phyloP scores from a whole-genome alignment of 306 rosid genomes.

The Vigna radiata region DNA sequence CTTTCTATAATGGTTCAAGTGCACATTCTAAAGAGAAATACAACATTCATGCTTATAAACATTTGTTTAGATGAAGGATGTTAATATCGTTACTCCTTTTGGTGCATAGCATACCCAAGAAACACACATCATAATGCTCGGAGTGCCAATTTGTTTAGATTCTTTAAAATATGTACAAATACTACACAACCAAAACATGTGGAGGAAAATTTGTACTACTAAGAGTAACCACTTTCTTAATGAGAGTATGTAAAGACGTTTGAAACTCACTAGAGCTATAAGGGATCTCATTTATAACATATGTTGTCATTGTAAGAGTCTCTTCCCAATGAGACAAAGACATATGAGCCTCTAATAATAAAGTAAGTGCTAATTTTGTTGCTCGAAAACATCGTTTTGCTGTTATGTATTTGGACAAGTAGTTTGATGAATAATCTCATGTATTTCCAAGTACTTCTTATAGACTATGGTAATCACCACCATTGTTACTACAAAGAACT shows the following conservation, averaged over 20 bases:
- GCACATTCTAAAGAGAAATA: no score
- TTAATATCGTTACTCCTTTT: background rate
- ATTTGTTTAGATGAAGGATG: background rate
- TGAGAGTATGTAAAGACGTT: no score
- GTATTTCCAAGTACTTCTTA: background rate
- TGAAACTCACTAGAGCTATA: background rate
- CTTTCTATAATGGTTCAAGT: constrained; percentile 4
- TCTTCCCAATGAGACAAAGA: background rate
- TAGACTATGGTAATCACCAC: background rate
- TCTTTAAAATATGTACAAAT: no score
- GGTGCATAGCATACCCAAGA: background rate
- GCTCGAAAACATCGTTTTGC: no score
- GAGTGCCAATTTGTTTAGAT: background rate
- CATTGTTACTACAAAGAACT: background rate
- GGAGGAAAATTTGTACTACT: no score
- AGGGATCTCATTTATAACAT: background rate
- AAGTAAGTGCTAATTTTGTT: background rate
- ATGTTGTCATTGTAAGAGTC: no score
- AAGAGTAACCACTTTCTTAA: no score
- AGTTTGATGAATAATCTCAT: background rate
- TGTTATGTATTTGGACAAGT: background rate
- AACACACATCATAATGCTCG: background rate
- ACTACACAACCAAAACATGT: background rate
- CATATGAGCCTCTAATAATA: background rate
- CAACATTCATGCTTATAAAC: background rate